Evolutionary conservation across 2,329 filamentous ascomycete genomes (phyloP), one percentile per base, ranked within the genome.

Genomic region (Mycosphaerelloides madeirae): DNA sequence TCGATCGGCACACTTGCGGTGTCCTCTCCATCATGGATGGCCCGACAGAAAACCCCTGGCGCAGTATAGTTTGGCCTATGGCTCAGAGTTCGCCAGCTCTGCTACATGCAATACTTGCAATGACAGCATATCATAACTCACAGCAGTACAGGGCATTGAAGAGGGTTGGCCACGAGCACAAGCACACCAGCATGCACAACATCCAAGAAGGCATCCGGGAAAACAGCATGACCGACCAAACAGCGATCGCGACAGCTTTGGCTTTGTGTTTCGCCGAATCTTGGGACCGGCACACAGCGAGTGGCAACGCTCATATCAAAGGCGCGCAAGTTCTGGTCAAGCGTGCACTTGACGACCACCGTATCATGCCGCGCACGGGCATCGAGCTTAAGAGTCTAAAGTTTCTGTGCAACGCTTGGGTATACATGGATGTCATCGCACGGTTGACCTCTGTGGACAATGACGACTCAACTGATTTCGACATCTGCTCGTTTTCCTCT

Each of bases 341-440:
- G 40, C 76, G 78, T 55, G 78, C 80, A 3, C 63, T 85, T 18
- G 64, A 68, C 44, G 65, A 72, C 54, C 71, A 76, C 58, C 64
- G 66, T 51, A 61, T 61, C 25, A 55, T 58, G 8, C 66, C 70
- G 31, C 56, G 68, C 38, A 56, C 59, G 5, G 74, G 72, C 3
- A 62, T 71, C 18, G 75, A 79, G 34, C 61, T 78, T 11, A 67
- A 71, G 31, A 69, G 80, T 6, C 66, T 86, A 18, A 78, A 78
- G 43, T 86, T 86, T 54, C 68, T 87, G 14, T 83, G 80, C 65
- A 85, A 85, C 57, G 80, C 79, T 3, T 86, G 81, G 79, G 74
- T 85, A 6, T 87, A 86, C 56, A 83, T 85, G 76, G 81, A 85
- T 59, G 83, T 86, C 20, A 81, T 86, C 50, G 79, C 83, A 18